These are phyloP conservation scores for Heritiera littoralis DNA, from an alignment of 345 rosid species.

Conservation along the genomic window DNA sequence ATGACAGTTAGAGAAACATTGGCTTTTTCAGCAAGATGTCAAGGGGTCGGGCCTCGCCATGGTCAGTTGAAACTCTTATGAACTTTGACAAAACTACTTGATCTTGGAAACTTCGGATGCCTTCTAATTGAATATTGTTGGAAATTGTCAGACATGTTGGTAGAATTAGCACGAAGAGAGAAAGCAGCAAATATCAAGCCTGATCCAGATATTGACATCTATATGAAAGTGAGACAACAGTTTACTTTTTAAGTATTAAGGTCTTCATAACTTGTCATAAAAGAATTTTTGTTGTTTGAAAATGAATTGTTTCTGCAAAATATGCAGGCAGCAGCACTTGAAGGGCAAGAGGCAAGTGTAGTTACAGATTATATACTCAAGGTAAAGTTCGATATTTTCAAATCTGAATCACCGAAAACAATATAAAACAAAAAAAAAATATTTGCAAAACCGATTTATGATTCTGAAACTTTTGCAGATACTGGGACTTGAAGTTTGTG, in stretches of 20 bases:
- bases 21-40: conserved; percentile 70
- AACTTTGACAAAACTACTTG: background rate
- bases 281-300: background rate
- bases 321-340: background rate
- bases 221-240: background rate
- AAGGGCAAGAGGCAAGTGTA: background rate
- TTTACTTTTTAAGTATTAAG: background rate
- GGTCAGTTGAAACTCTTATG: conserved; percentile 33
- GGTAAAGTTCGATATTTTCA: background rate
- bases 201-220: background rate
- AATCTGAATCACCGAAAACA: background rate
- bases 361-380: background rate
- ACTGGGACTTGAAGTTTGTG: conserved; percentile 57
- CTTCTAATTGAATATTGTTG: background rate
- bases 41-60: conserved; percentile 57
- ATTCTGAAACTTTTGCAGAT: conserved; percentile 34
- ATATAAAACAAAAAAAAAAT: background rate
- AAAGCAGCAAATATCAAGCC: background rate
- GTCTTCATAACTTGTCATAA: background rate
- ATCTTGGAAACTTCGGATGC: background rate
- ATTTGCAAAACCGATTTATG: background rate
- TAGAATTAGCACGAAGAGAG: background rate
- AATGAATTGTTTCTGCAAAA: background rate
- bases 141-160: background rate
- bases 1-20: conserved; percentile 7